phyloP scores from a whole-genome alignment of 331 rosid species.

The Phaseolus coccineus region DNA sequence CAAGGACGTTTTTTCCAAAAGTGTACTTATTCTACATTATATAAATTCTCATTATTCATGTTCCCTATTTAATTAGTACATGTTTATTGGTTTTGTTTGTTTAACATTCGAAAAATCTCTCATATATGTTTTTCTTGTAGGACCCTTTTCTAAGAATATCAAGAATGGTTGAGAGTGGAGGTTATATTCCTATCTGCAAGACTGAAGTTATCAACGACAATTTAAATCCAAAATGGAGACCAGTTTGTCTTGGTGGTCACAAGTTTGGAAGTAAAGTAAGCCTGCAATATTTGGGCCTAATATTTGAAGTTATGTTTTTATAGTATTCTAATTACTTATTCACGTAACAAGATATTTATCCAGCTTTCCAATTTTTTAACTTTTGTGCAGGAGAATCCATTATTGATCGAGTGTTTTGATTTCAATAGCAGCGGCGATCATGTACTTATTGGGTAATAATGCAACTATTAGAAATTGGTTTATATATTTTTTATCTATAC shows the following conservation, averaged over 20 bases:
- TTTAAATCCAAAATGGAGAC: constrained; percentile 86
- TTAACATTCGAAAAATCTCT: neutral
- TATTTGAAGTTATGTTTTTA: constrained; percentile 25
- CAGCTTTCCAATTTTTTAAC: neutral
- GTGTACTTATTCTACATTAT: constrained; percentile 50
- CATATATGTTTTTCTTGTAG: constrained; percentile 48
- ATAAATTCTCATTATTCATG: neutral
- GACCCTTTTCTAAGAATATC: constrained; percentile 88
- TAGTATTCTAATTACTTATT: constrained; percentile 16
- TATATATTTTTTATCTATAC: neutral
- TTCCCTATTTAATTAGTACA: neutral
- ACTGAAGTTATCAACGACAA: constrained; percentile 76
- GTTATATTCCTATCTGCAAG: constrained; percentile 81
- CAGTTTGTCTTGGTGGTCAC: constrained; percentile 60
- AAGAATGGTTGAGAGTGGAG: constrained; percentile 75
- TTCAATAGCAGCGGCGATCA: constrained; percentile 84
- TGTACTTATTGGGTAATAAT: constrained; percentile 74
- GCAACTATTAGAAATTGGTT: constrained; percentile 5
- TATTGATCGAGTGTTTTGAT: constrained; percentile 89
- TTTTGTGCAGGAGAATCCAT: constrained; percentile 73
- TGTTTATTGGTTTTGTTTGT: constrained; percentile 5
- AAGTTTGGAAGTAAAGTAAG: constrained; percentile 84
- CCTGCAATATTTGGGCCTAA: constrained; percentile 15
- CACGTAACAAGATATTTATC: constrained; percentile 17
- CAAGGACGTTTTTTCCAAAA: constrained; percentile 76